These are phyloP conservation scores for Penicillium malachiteum DNA, from an alignment of 495 filamentous ascomycete genomes.

Conservation along the genomic window DNA sequence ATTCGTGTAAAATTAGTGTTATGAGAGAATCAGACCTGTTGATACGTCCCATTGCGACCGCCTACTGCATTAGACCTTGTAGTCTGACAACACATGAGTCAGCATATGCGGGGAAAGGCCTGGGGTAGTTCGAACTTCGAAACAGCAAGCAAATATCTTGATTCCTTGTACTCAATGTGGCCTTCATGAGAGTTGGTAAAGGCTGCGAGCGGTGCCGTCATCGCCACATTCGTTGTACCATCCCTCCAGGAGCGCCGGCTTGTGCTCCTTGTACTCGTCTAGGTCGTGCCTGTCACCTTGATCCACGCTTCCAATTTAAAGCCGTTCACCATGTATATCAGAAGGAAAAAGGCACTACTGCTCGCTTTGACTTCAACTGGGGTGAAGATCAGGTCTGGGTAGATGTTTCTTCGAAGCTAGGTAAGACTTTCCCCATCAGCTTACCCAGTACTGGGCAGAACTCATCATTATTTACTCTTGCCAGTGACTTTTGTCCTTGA, in stretches of 20 bases:
- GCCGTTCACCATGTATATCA: conserved; percentile 39
- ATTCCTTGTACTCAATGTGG: too few species aligned
- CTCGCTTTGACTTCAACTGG: conserved; percentile 38
- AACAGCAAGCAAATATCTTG: too few species aligned
- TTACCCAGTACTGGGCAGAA: neutral
- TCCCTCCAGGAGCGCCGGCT: conserved; percentile 27
- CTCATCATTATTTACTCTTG: neutral
- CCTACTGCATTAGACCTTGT: too few species aligned
- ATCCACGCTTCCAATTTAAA: conserved; percentile 40
- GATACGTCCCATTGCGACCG: too few species aligned
- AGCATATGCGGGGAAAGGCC: too few species aligned
- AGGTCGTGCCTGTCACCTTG: conserved; percentile 32
- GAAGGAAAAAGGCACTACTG: conserved; percentile 26
- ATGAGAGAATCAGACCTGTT: too few species aligned
- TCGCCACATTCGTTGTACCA: conserved; percentile 42
- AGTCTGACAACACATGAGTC: too few species aligned
- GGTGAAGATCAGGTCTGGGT: conserved; percentile 37
- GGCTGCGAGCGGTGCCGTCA: conserved; percentile 42
- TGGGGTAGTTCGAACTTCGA: too few species aligned
- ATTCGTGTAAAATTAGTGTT: too few species aligned
- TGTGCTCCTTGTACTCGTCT: conserved; percentile 36
- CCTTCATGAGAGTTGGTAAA: conserved; percentile 37
- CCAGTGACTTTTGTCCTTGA: conserved; percentile 38
- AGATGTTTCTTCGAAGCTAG: conserved; percentile 23
- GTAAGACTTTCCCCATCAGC: conserved; percentile 13